Evolutionary conservation across 345 rosid species (phyloP).

Genomic region (Corymbia maculata): DNA sequence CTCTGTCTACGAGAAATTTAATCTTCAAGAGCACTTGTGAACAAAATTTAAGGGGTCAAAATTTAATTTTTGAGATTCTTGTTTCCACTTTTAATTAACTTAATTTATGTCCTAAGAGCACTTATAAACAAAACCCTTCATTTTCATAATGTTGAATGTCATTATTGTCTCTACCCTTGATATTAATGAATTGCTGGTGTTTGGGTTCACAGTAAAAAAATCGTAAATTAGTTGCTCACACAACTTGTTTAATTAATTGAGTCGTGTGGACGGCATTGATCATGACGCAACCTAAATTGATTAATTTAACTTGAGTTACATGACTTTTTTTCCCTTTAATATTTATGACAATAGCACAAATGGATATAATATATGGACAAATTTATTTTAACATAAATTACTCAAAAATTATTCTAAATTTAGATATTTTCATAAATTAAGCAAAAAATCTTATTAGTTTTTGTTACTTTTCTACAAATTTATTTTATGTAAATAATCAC

Average conservation of each 20-base stretch:
- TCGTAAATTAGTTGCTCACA: neutral
- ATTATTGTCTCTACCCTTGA: neutral
- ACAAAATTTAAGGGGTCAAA: neutral
- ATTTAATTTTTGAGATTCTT: neutral
- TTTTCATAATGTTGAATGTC: neutral
- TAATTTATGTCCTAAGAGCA: neutral
- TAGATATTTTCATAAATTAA: neutral
- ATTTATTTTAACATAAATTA: neutral
- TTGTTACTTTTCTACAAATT: neutral
- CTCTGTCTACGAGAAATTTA: neutral
- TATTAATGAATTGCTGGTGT: neutral
- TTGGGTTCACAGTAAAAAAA: neutral
- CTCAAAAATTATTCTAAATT: neutral
- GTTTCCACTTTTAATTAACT: neutral
- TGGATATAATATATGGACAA: neutral
- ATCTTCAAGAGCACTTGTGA: neutral
- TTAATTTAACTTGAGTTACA: neutral
- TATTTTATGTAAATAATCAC: neutral
- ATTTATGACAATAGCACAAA: neutral
- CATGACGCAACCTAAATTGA: neutral
- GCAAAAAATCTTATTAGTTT: neutral
- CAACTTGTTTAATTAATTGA: neutral
- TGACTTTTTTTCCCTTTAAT: neutral
- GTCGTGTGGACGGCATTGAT: neutral
- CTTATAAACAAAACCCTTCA: neutral